Evolutionary conservation across 1,284 basidiomycete genomes (phyloP).

Genomic region (Ustilago esculenta): DNA sequence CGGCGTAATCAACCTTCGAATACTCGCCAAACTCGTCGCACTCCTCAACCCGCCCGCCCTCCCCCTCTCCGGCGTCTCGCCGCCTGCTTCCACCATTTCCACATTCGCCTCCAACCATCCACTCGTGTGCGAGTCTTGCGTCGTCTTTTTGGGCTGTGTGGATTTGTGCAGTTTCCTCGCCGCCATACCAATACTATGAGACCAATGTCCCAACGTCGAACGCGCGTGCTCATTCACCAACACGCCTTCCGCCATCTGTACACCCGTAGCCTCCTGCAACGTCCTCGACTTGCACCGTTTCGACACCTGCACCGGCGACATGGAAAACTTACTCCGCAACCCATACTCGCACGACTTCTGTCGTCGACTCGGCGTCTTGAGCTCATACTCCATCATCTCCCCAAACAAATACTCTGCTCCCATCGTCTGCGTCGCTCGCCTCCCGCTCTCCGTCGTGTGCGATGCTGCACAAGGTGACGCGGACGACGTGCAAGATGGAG

Average conservation of each 20-base stretch:
- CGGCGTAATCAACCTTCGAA: too few relatives aligned
- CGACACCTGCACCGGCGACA: constrained; percentile 41
- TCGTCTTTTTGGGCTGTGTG: constrained; percentile 16
- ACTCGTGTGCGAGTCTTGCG: too few relatives aligned
- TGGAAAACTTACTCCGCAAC: constrained; percentile 46
- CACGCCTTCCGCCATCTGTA: constrained; percentile 3
- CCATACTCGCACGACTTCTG: constrained; percentile 14
- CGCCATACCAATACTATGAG: constrained; percentile 25
- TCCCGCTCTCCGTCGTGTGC: too few relatives aligned
- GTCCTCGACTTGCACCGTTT: constrained; percentile 21
- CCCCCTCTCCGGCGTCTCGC: constrained; percentile 29
- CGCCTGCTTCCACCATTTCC: too few relatives aligned
- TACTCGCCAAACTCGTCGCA: too few relatives aligned
- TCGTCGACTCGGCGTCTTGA: constrained; percentile 17
- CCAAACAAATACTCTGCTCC: too few relatives aligned
- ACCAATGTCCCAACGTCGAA: constrained; percentile 33
- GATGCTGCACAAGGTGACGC: too few relatives aligned
- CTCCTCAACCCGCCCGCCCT: too few relatives aligned
- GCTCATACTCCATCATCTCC: too few relatives aligned
- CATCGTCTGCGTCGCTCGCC: too few relatives aligned
- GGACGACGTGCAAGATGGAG: too few relatives aligned
- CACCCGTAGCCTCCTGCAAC: constrained; percentile 10
- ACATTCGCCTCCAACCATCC: too few relatives aligned
- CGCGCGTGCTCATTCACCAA: constrained; percentile 11
- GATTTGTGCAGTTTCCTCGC: constrained; percentile 23